Conservation (phyloP, 1,284 basidiomycete species). For the Irpex lacteus region DNA sequence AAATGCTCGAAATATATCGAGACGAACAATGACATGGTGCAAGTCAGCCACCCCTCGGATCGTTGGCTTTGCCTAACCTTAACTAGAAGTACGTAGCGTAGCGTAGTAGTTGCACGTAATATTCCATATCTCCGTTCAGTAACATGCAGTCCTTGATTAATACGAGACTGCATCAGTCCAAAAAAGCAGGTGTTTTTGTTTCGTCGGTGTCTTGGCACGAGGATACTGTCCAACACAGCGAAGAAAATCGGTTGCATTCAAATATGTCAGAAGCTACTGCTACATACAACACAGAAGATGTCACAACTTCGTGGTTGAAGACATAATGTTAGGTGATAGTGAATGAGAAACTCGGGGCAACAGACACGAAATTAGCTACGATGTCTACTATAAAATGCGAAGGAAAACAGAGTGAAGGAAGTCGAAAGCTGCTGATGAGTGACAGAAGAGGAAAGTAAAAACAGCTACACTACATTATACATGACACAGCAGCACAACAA, state of each 20-base stretch:
- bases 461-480: slow-evolving; percentile 1
- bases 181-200: too few species aligned
- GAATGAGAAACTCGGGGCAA: background rate
- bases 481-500: slow-evolving; percentile 3
- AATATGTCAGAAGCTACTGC: background rate
- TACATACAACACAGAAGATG: background rate
- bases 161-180: too few species aligned
- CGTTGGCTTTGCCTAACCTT: background rate
- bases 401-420: background rate
- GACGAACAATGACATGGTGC: background rate
- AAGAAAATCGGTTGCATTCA: background rate
- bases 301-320: background rate
- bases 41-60: background rate
- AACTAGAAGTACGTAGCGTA: background rate
- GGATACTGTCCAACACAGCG: background rate
- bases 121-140: background rate
- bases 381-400: background rate
- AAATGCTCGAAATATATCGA: background rate
- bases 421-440: background rate
- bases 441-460: background rate
- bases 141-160: too few species aligned
- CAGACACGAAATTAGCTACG: background rate
- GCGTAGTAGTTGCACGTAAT: background rate
- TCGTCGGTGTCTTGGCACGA: too few species aligned
- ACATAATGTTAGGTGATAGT: background rate